A percentile compares a stretch with the other conserved stretches of the same genome.
Conservation (phyloP, 495 filamentous ascomycete genomes). For the Penicillium lividum region DNA sequence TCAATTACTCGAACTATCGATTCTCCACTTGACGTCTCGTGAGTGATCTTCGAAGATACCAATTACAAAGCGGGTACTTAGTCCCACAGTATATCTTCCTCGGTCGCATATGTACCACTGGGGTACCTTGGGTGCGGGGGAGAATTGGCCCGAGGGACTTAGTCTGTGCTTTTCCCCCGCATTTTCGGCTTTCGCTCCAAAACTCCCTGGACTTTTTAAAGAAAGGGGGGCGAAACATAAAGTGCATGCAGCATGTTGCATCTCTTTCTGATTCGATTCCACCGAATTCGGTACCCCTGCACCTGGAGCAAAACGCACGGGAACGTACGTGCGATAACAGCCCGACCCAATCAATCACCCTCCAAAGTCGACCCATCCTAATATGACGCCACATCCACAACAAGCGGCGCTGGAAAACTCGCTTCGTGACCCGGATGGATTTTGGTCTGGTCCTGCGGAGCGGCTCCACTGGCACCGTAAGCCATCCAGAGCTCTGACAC, state of each 20-base stretch:
- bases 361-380: neutral
- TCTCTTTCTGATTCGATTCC: conserved; percentile 1
- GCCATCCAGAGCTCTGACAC: conserved; percentile 51
- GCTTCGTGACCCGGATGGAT: conserved; percentile 59
- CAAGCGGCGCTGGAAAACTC: conserved; percentile 39
- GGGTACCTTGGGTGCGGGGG: conserved; percentile 18
- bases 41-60: neutral
- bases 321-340: neutral
- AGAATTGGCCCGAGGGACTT: neutral
- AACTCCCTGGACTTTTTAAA: neutral
- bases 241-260: neutral
- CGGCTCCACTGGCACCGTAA: conserved; percentile 79
- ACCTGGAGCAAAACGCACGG: neutral
- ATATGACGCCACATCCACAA: conserved; percentile 38
- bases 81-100: neutral
- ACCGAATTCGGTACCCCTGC: neutral
- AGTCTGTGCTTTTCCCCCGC: conserved; percentile 10
- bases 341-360: neutral
- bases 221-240: neutral
- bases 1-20: neutral
- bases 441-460: conserved; percentile 76
- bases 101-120: conserved; percentile 5
- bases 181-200: conserved; percentile 5
- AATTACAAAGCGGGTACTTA: conserved; percentile 4
- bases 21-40: neutral